These are phyloP conservation scores for Ganoderma meredithae DNA, from an alignment of 1,284 basidiomycete genomes.

Conservation along the genomic window DNA sequence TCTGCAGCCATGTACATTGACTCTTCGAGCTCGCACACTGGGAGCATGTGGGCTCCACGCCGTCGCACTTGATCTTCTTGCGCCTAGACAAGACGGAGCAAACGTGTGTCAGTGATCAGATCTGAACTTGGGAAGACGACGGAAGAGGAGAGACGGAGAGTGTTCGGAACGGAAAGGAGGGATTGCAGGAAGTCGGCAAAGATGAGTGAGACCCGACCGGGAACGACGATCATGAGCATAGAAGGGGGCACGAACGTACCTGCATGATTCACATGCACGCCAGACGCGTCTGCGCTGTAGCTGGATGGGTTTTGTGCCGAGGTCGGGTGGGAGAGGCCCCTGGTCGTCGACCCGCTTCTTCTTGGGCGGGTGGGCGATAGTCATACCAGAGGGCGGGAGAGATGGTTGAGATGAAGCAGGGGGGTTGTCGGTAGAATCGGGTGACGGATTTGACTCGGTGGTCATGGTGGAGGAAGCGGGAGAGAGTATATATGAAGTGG, in stretches of 20 bases:
- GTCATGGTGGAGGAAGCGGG: slow-evolving; percentile 51
- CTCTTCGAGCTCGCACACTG: slow-evolving; percentile 77
- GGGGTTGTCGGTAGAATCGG: slow-evolving; percentile 48
- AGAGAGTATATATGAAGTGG: slow-evolving; percentile 36
- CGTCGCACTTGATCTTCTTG: slow-evolving; percentile 92
- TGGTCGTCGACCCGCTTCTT: slow-evolving; percentile 76
- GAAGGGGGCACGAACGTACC: slow-evolving; percentile 51
- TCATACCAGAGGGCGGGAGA: slow-evolving; percentile 44
- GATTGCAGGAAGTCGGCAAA: slow-evolving; percentile 14
- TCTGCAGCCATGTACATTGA: slow-evolving; percentile 85
- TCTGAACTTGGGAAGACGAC: slow-evolving; percentile 19
- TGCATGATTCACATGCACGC: slow-evolving; percentile 86
- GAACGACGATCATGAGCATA: slow-evolving; percentile 28
- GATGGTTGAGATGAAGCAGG: slow-evolving; percentile 15
- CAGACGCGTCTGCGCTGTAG: slow-evolving; percentile 79
- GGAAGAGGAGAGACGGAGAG: slow-evolving; percentile 14
- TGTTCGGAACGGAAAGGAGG: slow-evolving; percentile 20
- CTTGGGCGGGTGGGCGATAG: slow-evolving; percentile 66
- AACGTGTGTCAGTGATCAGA: slow-evolving; percentile 21
- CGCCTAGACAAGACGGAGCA: slow-evolving; percentile 52
- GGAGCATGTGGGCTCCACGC: slow-evolving; percentile 82
- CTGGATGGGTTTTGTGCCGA: slow-evolving; percentile 73
- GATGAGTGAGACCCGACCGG: slow-evolving; percentile 28
- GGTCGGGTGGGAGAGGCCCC: slow-evolving; percentile 57
- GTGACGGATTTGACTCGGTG: slow-evolving; percentile 56